Conservation (phyloP, 1,284 basidiomycete genomes). For the Cryptococcus amylolentus region DNA sequence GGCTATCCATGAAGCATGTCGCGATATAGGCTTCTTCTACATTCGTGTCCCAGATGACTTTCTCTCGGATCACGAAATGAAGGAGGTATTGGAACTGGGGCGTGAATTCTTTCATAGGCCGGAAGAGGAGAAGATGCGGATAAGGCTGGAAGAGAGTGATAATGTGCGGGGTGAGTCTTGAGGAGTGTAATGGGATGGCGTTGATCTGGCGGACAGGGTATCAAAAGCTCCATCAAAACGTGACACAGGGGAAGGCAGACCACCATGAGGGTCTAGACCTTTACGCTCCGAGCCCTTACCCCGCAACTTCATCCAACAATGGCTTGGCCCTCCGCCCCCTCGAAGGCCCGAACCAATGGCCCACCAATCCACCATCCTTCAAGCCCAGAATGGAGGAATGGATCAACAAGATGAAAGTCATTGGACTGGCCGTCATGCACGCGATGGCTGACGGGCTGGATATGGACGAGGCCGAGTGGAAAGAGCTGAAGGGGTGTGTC, state of each 20-base stretch:
- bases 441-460: conserved; percentile 77
- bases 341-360: conserved; percentile 76
- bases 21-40: conserved; percentile 82
- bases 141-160: conserved; percentile 65
- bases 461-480: conserved; percentile 67
- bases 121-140: conserved; percentile 66
- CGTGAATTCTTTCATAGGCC: conserved; percentile 68
- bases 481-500: conserved; percentile 60
- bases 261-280: conserved; percentile 81
- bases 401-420: conserved; percentile 73
- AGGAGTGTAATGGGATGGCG: not conserved
- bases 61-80: conserved; percentile 59
- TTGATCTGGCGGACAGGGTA: conserved; percentile 28
- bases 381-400: conserved; percentile 63
- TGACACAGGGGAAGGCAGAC: conserved; percentile 77
- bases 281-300: conserved; percentile 58
- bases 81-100: conserved; percentile 62
- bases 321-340: conserved; percentile 25
- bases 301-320: not conserved
- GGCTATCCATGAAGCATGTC: conserved; percentile 67
- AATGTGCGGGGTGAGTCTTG: conserved; percentile 62
- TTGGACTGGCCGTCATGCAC: conserved; percentile 46
- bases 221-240: conserved; percentile 64
- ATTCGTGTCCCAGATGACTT: conserved; percentile 61
- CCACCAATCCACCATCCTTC: conserved; percentile 55